Conservation (phyloP, 139 green algal genomes). For the Closterium sp. region DNA sequence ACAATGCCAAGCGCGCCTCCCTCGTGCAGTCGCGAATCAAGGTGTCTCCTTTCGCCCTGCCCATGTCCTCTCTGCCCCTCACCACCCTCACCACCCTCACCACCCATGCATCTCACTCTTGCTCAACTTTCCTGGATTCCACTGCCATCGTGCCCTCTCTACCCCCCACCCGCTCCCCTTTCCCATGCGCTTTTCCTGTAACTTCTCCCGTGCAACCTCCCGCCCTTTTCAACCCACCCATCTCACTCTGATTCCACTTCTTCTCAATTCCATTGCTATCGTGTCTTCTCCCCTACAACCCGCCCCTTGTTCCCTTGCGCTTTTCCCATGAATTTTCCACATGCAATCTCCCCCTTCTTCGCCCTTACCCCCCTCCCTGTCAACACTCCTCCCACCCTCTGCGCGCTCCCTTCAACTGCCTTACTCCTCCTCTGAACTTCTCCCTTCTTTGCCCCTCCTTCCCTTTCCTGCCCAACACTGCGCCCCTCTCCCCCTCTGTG, state of each 20-base stretch:
- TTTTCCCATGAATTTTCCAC: no score
- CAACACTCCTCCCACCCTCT: neutral
- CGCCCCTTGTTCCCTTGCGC: no score
- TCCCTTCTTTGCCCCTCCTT: neutral
- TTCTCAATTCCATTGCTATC: no score
- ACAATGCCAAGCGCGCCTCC: conserved; percentile 84
- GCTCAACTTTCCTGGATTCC: neutral
- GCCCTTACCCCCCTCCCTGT: neutral
- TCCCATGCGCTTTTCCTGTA: no score
- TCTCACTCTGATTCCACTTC: neutral
- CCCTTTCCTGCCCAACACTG: neutral
- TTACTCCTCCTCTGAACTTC: neutral
- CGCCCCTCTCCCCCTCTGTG: neutral
- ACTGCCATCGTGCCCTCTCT: neutral
- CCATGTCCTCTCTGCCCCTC: neutral
- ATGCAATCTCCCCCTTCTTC: neutral
- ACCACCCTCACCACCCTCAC: no score
- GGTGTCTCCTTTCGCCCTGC: conserved; percentile 3
- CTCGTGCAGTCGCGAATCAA: conserved; percentile 91
- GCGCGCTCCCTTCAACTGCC: neutral
- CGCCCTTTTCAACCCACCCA: neutral
- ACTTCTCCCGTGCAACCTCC: neutral
- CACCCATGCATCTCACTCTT: neutral
- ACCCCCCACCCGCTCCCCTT: no score
- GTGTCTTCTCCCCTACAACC: no score